phyloP scores from a whole-genome alignment of 495 filamentous ascomycete genomes.

The Antarctomyces pellizariae region DNA sequence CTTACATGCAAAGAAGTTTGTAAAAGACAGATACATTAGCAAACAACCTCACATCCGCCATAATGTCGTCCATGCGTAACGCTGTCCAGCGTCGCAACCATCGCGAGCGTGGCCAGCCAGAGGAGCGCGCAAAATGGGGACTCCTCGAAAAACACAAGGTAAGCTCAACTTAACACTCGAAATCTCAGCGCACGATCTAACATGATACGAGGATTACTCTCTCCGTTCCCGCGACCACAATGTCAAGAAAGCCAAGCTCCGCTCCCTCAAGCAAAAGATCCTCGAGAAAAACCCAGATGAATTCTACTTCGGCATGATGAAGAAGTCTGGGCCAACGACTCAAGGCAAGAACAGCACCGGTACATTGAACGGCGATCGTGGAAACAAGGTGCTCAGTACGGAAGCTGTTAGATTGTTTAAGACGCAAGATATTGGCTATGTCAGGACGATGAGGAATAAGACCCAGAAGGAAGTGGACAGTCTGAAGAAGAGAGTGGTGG shows the following conservation, averaged over 20 bases:
- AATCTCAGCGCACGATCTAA: slow-evolving; percentile 11
- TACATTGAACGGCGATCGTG: slow-evolving; percentile 35
- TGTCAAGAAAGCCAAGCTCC: slow-evolving; percentile 56
- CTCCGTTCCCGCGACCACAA: slow-evolving; percentile 78
- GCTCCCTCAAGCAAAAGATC: slow-evolving; percentile 57
- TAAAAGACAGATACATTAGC: too few relatives aligned
- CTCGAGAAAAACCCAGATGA: slow-evolving; percentile 84
- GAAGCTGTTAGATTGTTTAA: slow-evolving; percentile 75
- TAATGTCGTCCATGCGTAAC: slow-evolving; percentile 67
- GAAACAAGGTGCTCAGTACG: slow-evolving; percentile 30
- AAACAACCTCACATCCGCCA: slow-evolving; percentile 5
- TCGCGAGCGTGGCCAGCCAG: slow-evolving; percentile 68
- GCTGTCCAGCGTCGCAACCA: slow-evolving; percentile 50
- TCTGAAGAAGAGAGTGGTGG: slow-evolving; percentile 21
- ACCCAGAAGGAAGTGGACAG: slow-evolving; percentile 20
- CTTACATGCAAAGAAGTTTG: too few relatives aligned
- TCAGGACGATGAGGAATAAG: slow-evolving; percentile 38
- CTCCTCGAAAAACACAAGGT: slow-evolving; percentile 80
- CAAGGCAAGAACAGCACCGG: slow-evolving; percentile 17
- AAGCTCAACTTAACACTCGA: slow-evolving; percentile 14
- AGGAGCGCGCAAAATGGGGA: slow-evolving; percentile 60
- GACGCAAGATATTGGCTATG: slow-evolving; percentile 84
- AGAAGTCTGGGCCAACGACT: slow-evolving; percentile 18
- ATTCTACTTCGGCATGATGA: slow-evolving; percentile 86
- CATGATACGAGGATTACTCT: slow-evolving; percentile 50